Conservation (phyloP, 2,329 filamentous ascomycete species). For the Huntiella decipiens region DNA sequence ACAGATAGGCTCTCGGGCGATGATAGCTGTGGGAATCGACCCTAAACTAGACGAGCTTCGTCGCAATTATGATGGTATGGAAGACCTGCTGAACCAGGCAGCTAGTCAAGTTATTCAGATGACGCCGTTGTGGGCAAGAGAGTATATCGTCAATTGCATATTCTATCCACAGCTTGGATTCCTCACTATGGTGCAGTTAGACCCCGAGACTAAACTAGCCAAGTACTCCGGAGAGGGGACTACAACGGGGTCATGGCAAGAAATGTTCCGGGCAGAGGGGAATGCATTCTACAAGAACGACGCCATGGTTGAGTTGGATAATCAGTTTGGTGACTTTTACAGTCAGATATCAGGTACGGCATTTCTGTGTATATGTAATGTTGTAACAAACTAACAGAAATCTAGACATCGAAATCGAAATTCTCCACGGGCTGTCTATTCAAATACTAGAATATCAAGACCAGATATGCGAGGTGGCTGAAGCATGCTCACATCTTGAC, state of each 20-base stretch:
- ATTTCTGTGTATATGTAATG: not conserved
- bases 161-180: constrained; percentile 89
- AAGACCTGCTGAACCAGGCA: constrained; percentile 49
- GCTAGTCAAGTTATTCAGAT: constrained; percentile 41
- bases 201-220: constrained; percentile 30
- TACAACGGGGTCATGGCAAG: constrained; percentile 49
- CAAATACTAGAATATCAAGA: constrained; percentile 50
- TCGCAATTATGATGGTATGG: constrained; percentile 57
- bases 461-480: constrained; percentile 48
- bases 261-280: constrained; percentile 53
- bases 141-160: constrained; percentile 51
- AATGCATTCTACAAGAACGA: constrained; percentile 72
- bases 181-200: constrained; percentile 52
- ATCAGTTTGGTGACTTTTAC: constrained; percentile 67
- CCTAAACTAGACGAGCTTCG: constrained; percentile 60
- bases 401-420: constrained; percentile 70
- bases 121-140: constrained; percentile 39
- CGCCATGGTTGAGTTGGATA: constrained; percentile 64
- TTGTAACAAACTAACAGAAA: not conserved
- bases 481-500: constrained; percentile 73
- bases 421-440: constrained; percentile 59
- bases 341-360: constrained; percentile 57
- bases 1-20: constrained; percentile 48
- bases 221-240: constrained; percentile 41
- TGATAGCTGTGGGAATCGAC: constrained; percentile 55